Base-by-base conservation (phyloP, 2,329 filamentous ascomycete species). In the Hypoxylon sp. region DNA sequence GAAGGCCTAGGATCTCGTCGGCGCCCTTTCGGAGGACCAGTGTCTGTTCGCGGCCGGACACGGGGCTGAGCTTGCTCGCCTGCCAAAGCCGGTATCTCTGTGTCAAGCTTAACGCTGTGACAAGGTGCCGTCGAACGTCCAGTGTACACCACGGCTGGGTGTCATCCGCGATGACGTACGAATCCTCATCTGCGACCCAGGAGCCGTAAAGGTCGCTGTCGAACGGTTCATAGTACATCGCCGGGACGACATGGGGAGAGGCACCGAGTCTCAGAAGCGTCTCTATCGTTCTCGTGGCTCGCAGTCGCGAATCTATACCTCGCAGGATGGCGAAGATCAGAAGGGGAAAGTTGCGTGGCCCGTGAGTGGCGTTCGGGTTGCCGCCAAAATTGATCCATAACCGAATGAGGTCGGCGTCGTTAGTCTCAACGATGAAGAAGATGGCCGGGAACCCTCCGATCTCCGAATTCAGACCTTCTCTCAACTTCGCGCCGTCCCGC, bases 11-110 rank as follows among this genome's bases (percentile, higher is more conserved):
- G 10, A 69, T 48, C 15, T 58, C 55, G 18, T 65, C 51, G 1
- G 55, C 56, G 5, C 48, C 56, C 15, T 56, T 62, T 18, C 58
- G 47, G 3, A 47, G 17, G 5, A 53, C 52, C 0, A 69, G n/a
- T 2, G 35, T 54, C 7, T 27, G 40, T 15, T 66, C 38, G 18
- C 64, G 60, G 15, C 48, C 55, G 2, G 64, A 62, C 3, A 49
- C 33, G 2, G 46, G 11, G 2, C 40, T 56, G 10, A 18, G 38
- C 4, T 18, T 38, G 8, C 51, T 53, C 29, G 64, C 63, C 40
- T 63, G 53, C 50, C 49, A 63, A 10, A 69, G 52, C 11, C 53
- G 49, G 42, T 69, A 68, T n/a, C 67, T 55, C 20, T 67, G 64
- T 4, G 67, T 67, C 6, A 69, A 21, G 33, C 60, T 67, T 11